phyloP scores from a whole-genome alignment of 805 yeast genomes.

The Candida qinlingensis region DNA sequence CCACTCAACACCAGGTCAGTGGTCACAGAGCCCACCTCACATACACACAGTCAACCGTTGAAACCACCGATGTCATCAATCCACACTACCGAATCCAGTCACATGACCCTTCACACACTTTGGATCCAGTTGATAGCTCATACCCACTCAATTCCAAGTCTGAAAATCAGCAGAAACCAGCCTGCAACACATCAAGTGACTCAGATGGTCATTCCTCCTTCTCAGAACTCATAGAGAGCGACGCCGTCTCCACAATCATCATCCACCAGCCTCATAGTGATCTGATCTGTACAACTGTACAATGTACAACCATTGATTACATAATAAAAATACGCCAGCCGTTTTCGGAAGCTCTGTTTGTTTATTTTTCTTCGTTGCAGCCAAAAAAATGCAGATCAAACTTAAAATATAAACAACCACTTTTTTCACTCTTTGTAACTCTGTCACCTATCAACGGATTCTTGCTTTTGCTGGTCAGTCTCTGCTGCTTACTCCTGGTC shows the following conservation, averaged over 20 bases:
- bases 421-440: no score
- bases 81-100: no score
- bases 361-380: not conserved
- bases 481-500: no score
- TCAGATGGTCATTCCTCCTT: not conserved
- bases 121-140: not conserved
- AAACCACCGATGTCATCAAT: not conserved
- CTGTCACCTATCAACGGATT: no score
- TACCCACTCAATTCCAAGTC: not conserved
- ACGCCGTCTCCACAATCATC: not conserved
- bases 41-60: no score
- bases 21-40: no score
- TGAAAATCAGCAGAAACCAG: not conserved
- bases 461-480: no score
- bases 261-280: no score
- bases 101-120: not conserved
- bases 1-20: not conserved
- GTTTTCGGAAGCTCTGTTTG: not conserved
- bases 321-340: no score
- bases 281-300: no score
- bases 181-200: not conserved
- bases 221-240: not conserved
- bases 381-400: not conserved
- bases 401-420: no score
- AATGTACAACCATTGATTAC: not conserved